Evolutionary conservation across 2,329 filamentous ascomycete species (phyloP), one percentile per base, ranked within the genome.

Genomic region (Aureobasidium musti): DNA sequence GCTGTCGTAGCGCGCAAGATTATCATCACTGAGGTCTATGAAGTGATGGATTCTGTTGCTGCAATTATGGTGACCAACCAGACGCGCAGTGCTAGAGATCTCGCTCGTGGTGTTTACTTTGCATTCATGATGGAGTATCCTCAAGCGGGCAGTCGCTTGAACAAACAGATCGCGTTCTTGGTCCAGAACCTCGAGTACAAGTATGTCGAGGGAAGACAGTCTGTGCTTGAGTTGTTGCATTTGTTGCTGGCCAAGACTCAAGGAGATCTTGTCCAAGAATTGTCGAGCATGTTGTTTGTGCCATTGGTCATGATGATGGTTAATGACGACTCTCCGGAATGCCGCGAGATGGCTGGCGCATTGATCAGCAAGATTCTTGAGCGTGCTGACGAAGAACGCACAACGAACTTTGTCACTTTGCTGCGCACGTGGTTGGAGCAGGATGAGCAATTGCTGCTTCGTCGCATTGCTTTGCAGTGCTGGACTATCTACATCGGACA

Each of bases 31-130:
- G 85, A 90, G 49, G 88, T 99, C 35, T 99, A 99, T 75, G 94
- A 98, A 74, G 89, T 90, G 10, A 85, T 97, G 69, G 95, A 99
- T 75, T 89, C 92, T 72, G 89, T 96, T 35, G 91, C 92, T 54
- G 89, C 86, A 3, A 90, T 97, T 76, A 98, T 98, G 93, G 90
- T 99, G 66, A 97, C 91, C 52, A 98, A 98, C 74, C 91, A 97
- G 69, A 93, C 96, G 71, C 90, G 90, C 71, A 88, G 90, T 70
- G 94, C 94, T 2, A 87, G 95, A 63, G 92, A 97, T 75, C 82
- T 96, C 43, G 93, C 94, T 17, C 86, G 95, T 66, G 92, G 92
- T 23, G 90, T 92, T 17, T 99, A 96, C 78, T 90, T 97, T 77
- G 92, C 97, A 71, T 99, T 99, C 79, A 81, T 99, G 66, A 87